These are phyloP conservation scores for Pseudogymnoascus sp. DNA, from an alignment of 2,329 filamentous ascomycete species.

Conservation along the genomic window DNA sequence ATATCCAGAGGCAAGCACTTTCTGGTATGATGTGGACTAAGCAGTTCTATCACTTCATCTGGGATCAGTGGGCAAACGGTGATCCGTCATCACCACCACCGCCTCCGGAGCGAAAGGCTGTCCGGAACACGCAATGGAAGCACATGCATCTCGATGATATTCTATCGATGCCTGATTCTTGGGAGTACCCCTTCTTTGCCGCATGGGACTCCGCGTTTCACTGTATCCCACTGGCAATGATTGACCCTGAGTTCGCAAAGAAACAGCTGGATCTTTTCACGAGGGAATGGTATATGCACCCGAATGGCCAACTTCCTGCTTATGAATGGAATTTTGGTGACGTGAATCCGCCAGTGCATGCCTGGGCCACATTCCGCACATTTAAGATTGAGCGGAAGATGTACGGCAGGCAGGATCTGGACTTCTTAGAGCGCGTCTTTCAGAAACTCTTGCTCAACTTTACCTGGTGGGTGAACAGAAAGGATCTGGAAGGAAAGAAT, in stretches of 20 bases:
- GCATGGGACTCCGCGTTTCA: constrained; percentile 98
- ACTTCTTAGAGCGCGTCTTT: constrained; percentile 93
- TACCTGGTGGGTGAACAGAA: constrained; percentile 98
- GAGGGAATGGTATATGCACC: constrained; percentile 97
- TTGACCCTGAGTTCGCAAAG: constrained; percentile 95
- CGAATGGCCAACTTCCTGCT: constrained; percentile 87
- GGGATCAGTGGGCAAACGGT: constrained; percentile 96
- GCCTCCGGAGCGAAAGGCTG: constrained; percentile 65
- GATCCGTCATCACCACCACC: constrained; percentile 84
- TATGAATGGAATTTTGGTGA: constrained; percentile 97
- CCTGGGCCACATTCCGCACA: constrained; percentile 88
- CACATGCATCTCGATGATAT: constrained; percentile 94
- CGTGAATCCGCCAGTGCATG: constrained; percentile 92
- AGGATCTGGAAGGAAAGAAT: constrained; percentile 90
- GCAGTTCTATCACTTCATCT: constrained; percentile 92
- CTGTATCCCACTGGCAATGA: constrained; percentile 92
- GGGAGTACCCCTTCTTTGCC: constrained; percentile 97
- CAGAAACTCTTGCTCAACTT: constrained; percentile 95
- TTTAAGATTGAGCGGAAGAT: constrained; percentile 99
- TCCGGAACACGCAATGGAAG: constrained; percentile 86
- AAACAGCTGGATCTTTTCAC: constrained; percentile 96
- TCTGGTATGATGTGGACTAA: constrained; percentile 99
- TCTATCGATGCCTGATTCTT: constrained; percentile 94
- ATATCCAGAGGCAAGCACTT: constrained; percentile 90
- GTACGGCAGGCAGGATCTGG: constrained; percentile 87